Conservation (phyloP, 805 yeast species). For the Pichia manshurica region DNA sequence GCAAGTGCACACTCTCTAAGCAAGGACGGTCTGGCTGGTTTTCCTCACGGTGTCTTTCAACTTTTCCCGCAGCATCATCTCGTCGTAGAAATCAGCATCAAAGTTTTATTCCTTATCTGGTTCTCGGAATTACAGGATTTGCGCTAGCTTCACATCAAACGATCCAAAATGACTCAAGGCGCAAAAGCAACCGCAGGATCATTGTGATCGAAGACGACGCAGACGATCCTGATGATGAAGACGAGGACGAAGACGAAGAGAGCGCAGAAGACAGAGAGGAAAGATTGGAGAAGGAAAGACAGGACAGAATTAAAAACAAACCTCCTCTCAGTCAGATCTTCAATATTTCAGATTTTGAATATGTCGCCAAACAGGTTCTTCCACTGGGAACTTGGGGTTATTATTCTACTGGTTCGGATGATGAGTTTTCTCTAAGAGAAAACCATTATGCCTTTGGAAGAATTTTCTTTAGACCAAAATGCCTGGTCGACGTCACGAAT, state of each 20-base stretch:
- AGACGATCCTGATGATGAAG: constrained; percentile 21
- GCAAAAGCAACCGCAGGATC: constrained; percentile 8
- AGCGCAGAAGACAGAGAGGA: constrained; percentile 26
- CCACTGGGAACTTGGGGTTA: constrained; percentile 81
- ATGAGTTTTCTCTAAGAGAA: constrained; percentile 45
- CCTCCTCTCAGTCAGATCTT: constrained; percentile 68
- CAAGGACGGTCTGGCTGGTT: too few relatives aligned
- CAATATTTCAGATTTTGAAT: constrained; percentile 80
- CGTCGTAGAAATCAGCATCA: not conserved
- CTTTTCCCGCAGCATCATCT: too few relatives aligned
- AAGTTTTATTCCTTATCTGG: not conserved
- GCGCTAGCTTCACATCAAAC: not conserved
- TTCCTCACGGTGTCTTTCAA: too few relatives aligned
- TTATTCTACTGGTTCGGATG: constrained; percentile 86
- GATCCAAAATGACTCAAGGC: constrained; percentile 11
- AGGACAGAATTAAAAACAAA: constrained; percentile 35
- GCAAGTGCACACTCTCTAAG: too few relatives aligned
- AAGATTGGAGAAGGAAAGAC: constrained; percentile 36
- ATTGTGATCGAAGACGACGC: constrained; percentile 22
- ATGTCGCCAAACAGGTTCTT: constrained; percentile 71
- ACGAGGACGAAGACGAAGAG: constrained; percentile 23
- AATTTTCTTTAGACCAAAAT: constrained; percentile 76
- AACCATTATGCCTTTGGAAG: constrained; percentile 85
- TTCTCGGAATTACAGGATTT: not conserved
- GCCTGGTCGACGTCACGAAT: constrained; percentile 66